phyloP scores from a whole-genome alignment of 352 stramenopile species.

The Globisporangium nodosum region DNA sequence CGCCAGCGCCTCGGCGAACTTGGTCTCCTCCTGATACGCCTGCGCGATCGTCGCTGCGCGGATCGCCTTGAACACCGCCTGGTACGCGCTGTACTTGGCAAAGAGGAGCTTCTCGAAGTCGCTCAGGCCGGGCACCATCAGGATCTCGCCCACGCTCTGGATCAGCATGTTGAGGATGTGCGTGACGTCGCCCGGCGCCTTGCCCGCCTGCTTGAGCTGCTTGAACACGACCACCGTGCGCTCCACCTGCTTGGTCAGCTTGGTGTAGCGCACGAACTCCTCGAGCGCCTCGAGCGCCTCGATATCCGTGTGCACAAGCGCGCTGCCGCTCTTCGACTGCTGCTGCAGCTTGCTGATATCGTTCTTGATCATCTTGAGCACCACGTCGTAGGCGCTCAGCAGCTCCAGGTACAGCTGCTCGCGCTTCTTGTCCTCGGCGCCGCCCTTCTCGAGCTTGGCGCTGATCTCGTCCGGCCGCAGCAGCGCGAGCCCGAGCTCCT shows the following conservation, averaged over 20 bases:
- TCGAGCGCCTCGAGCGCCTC: slow-evolving; percentile 60
- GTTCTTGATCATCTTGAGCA: slow-evolving; percentile 63
- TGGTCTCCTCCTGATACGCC: slow-evolving; percentile 54
- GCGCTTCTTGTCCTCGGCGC: slow-evolving; percentile 59
- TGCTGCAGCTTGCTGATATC: slow-evolving; percentile 62
- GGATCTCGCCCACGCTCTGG: slow-evolving; percentile 74
- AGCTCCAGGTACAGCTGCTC: slow-evolving; percentile 66
- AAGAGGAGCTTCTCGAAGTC: slow-evolving; percentile 45
- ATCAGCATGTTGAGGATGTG: slow-evolving; percentile 83
- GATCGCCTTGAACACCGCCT: slow-evolving; percentile 60
- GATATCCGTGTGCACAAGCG: slow-evolving; percentile 68
- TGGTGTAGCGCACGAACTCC: slow-evolving; percentile 69
- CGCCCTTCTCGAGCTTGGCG: slow-evolving; percentile 39
- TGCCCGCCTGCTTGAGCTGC: slow-evolving; percentile 49
- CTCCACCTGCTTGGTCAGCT: slow-evolving; percentile 71
- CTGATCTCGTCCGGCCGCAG: slow-evolving; percentile 71
- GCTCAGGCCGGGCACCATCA: slow-evolving; percentile 49
- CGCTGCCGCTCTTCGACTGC: slow-evolving; percentile 70
- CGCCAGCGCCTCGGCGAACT: slow-evolving; percentile 63
- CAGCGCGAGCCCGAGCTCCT: slow-evolving; percentile 65
- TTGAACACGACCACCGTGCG: slow-evolving; percentile 56
- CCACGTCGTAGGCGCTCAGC: slow-evolving; percentile 63
- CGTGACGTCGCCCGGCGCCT: slow-evolving; percentile 51
- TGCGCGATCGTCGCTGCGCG: slow-evolving; percentile 57
- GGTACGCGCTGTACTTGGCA: slow-evolving; percentile 67